These are phyloP conservation scores for Nicotiana obtusifolia DNA, from an alignment of 257 asterid genomes.

Conservation along the genomic window DNA sequence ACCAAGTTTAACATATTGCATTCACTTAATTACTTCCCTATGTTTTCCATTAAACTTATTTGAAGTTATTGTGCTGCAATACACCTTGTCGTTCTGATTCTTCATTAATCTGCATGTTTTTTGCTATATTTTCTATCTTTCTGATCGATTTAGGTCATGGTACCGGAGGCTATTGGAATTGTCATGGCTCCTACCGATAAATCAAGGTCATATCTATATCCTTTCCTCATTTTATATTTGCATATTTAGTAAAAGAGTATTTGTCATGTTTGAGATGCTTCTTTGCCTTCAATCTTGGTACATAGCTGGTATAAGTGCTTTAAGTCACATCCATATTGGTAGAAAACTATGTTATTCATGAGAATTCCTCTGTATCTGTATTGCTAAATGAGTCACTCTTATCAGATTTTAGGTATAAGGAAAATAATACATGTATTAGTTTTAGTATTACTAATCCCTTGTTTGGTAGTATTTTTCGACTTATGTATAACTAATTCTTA, in stretches of 20 bases:
- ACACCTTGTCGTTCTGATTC: neutral
- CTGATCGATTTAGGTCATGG: conserved; percentile 34
- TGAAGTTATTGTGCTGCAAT: neutral
- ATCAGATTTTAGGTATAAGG: no score
- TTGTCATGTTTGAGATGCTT: neutral
- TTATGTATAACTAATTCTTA: no score
- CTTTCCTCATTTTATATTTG: neutral
- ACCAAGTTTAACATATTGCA: neutral
- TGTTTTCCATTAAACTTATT: neutral
- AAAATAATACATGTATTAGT: no score
- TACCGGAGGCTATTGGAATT: conserved; percentile 50
- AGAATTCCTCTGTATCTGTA: no score
- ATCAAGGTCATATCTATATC: conserved; percentile 25
- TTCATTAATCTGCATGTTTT: neutral
- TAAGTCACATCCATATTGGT: neutral
- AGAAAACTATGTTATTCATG: neutral
- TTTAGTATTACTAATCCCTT: no score
- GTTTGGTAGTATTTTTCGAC: no score
- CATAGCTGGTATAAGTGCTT: neutral
- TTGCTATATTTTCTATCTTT: neutral
- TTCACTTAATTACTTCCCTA: neutral
- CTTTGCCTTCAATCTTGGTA: neutral
- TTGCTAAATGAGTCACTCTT: neutral
- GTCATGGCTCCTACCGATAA: conserved; percentile 49
- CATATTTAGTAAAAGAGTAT: neutral